Evolutionary conservation across 805 yeast genomes (phyloP).

Genomic region (Schwanniomyces pseudopolymorphus): DNA sequence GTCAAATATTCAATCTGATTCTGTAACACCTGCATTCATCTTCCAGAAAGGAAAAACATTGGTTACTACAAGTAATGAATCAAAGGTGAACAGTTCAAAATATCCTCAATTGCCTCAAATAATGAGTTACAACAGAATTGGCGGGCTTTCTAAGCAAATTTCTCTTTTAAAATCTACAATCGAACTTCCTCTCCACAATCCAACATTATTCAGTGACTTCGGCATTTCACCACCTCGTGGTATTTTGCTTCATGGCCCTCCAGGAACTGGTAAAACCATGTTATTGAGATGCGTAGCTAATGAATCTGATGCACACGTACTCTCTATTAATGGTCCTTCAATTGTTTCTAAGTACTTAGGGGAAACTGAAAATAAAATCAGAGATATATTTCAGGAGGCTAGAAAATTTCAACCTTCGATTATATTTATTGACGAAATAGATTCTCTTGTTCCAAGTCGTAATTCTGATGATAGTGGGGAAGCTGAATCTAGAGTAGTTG

Average conservation of each 20-base stretch:
- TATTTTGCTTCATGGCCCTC: constrained; percentile 90
- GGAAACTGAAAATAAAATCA: constrained; percentile 84
- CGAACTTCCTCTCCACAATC: constrained; percentile 77
- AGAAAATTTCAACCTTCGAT: constrained; percentile 81
- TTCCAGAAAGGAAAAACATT: constrained; percentile 28
- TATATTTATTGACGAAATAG: constrained; percentile 89
- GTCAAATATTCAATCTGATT: constrained; percentile 5
- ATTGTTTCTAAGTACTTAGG: constrained; percentile 92
- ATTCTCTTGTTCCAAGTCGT: constrained; percentile 84
- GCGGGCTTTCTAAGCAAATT: constrained; percentile 74
- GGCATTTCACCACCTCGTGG: constrained; percentile 95
- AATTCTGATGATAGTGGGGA: constrained; percentile 86
- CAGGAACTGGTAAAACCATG: constrained; percentile 97
- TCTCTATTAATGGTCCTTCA: constrained; percentile 86
- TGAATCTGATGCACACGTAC: constrained; percentile 77
- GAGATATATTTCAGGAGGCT: constrained; percentile 85
- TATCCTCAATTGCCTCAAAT: constrained; percentile 47
- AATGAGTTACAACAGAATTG: constrained; percentile 56
- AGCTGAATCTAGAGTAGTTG: constrained; percentile 86
- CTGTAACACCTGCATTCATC: constrained; percentile 48
- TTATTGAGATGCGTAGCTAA: constrained; percentile 78
- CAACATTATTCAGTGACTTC: constrained; percentile 74
- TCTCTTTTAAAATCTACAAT: constrained; percentile 61
- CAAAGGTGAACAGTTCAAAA: constrained; percentile 20
- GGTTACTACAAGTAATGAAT: background rate